Percentiles rank a stretch among this genome's conserved stretches.
phyloP scores from a whole-genome alignment of 768 basidiomycete species.

The Gelatoporia subvermispora region DNA sequence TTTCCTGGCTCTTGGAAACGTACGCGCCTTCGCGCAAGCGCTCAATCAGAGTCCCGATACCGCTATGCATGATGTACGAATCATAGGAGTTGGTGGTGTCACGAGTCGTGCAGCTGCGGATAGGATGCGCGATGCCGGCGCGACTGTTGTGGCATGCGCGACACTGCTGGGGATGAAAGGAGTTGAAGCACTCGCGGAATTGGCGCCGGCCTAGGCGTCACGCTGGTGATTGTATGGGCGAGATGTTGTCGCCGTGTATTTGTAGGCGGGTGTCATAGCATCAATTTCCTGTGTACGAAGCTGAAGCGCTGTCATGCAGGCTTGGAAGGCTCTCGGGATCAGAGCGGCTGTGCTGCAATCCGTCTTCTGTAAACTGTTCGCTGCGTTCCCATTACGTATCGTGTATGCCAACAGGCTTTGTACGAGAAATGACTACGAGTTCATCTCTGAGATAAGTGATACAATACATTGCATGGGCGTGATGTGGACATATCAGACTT shows the following conservation, averaged over 20 bases:
- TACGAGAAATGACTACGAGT: too few species aligned
- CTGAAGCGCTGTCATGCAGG: too few species aligned
- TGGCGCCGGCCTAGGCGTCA: conserved; percentile 2
- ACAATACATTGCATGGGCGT: too few species aligned
- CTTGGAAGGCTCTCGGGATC: too few species aligned
- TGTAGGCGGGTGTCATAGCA: not conserved
- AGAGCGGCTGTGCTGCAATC: too few species aligned
- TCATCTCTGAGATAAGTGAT: too few species aligned
- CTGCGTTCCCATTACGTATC: too few species aligned
- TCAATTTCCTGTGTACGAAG: not conserved
- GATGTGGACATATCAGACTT: too few species aligned
- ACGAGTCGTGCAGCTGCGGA: conserved; percentile 50
- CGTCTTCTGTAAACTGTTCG: too few species aligned
- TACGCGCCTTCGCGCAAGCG: conserved; percentile 53
- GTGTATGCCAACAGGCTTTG: too few species aligned
- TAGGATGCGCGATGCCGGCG: conserved; percentile 75
- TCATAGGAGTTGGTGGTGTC: conserved; percentile 85
- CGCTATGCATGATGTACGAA: conserved; percentile 42
- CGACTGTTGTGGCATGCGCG: conserved; percentile 63
- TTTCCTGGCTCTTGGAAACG: conserved; percentile 74
- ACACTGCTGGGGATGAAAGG: conserved; percentile 43
- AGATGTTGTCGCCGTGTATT: too few species aligned
- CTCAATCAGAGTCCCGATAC: conserved; percentile 38
- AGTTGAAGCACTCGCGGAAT: conserved; percentile 31
- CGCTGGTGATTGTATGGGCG: too few species aligned